A percentile compares a stretch with the other conserved stretches of the same genome.
Conservation (phyloP, 2,329 filamentous ascomycete genomes). For the Emergomyces orientalis region DNA sequence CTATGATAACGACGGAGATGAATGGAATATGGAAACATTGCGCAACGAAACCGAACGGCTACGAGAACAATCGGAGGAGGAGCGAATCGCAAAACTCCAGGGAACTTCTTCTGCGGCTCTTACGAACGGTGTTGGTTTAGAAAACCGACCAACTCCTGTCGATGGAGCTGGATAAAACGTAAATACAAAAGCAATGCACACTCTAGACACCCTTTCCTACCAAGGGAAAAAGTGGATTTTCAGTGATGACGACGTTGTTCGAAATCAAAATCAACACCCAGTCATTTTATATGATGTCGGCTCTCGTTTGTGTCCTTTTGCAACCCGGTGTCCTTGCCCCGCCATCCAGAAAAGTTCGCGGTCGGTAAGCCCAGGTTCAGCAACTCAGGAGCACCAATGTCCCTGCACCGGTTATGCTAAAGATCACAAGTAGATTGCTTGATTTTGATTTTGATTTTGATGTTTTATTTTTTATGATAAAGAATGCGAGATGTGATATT, state of each 20-base stretch:
- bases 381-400: not conserved
- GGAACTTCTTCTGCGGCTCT: constrained; percentile 16
- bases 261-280: not conserved
- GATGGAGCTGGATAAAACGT: constrained; percentile 11
- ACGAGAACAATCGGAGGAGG: constrained; percentile 66
- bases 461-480: not conserved
- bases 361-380: not conserved
- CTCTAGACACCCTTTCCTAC: not conserved
- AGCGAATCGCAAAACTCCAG: constrained; percentile 43
- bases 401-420: not conserved
- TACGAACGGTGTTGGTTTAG: not conserved
- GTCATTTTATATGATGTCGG: constrained; percentile 4
- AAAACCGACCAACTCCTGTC: constrained; percentile 5
- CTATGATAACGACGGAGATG: constrained; percentile 43
- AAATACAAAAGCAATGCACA: not conserved
- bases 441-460: not conserved
- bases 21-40: constrained; percentile 63
- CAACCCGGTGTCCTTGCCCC: not conserved
- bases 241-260: not conserved
- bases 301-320: not conserved
- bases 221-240: not conserved
- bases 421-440: not conserved
- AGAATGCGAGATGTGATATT: not conserved
- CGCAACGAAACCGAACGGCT: constrained; percentile 75
- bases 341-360: not conserved